Evolutionary conservation across 169 alveolate genomes (phyloP), one percentile per base, ranked within the genome.

Genomic region (Eimeria sp.): DNA sequence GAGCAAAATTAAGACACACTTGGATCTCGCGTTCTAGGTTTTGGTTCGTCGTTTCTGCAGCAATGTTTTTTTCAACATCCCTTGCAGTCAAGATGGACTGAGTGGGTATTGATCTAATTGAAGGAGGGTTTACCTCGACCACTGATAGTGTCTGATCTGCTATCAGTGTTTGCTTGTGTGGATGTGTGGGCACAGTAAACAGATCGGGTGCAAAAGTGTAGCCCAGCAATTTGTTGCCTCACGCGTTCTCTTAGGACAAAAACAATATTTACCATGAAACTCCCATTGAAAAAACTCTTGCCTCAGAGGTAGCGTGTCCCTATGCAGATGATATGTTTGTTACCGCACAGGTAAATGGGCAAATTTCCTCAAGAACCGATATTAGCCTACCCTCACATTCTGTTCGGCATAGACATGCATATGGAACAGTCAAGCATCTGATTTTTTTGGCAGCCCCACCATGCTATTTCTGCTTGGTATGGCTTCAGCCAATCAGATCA

Each of bases 1-100:
- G 92, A 61, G 65, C 92, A 86, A 86, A 80, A 86, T 86, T 34
- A 54, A 61, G 80, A 63, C 78, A 43, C 80, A 86, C 78, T 61
- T 86, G 92, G 92, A 86, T 30, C 25, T 40, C 43, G 45, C 58
- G 30, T 86, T 51, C 40, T 86, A 86, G 92, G 70, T n/a, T 45
- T n/a, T 58, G 43, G 18, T 27, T 5, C 49, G 9, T 5, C 49
- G 9, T 45, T 61, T 43, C 80, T 58, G 40, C 40, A 51, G 3
- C 58, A 27, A 25, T 86, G 82, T 72, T 58, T 6, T 61, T 61
- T 30, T 16, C 92, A 86, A 61, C 92, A 30, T 20, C 92, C 92
- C 70, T 80, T 49, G 78, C 92, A 58, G 92, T 86, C 92, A 86
- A 86, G 92, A 86, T 57, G 92, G 92, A 86, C 92, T 86, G 92